These are phyloP conservation scores for Sphagnum fallax DNA, from an alignment of 228 moss, liverwort and hornwort species.

Conservation along the genomic window DNA sequence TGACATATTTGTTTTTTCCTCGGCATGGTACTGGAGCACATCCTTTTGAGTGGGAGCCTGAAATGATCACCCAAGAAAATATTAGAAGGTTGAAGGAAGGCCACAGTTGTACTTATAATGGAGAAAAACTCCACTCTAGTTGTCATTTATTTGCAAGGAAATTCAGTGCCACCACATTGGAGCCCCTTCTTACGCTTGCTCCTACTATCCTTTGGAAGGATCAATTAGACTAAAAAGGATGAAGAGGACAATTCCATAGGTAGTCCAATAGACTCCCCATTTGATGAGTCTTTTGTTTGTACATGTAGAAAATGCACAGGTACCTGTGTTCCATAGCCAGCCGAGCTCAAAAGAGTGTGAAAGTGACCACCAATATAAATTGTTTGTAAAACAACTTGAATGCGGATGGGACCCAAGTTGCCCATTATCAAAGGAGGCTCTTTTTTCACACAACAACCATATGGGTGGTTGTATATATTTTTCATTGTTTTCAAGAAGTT, in stretches of 20 bases:
- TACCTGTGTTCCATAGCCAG: not conserved
- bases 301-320: not conserved
- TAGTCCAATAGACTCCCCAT: too few relatives aligned
- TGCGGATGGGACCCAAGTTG: not conserved
- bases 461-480: not conserved
- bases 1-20: constrained; percentile 22
- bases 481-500: not conserved
- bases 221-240: not conserved
- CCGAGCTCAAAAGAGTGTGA: not conserved
- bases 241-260: too few relatives aligned
- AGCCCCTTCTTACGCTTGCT: constrained; percentile 27
- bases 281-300: not conserved
- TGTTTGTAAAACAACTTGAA: too few relatives aligned
- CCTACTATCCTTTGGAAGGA: constrained; percentile 18
- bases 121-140: constrained; percentile 8
- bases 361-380: too few relatives aligned
- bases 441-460: not conserved
- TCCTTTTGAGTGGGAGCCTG: constrained; percentile 28
- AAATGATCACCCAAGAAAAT: constrained; percentile 10
- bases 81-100: constrained; percentile 10
- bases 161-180: constrained; percentile 17
- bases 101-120: constrained; percentile 41
- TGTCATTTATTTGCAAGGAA: constrained; percentile 44
- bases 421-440: not conserved
- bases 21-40: constrained; percentile 10